Evolutionary conservation across 805 yeast genomes (phyloP), one percentile per base, ranked within the genome.

Genomic region (Scheffersomyces spartinae): DNA sequence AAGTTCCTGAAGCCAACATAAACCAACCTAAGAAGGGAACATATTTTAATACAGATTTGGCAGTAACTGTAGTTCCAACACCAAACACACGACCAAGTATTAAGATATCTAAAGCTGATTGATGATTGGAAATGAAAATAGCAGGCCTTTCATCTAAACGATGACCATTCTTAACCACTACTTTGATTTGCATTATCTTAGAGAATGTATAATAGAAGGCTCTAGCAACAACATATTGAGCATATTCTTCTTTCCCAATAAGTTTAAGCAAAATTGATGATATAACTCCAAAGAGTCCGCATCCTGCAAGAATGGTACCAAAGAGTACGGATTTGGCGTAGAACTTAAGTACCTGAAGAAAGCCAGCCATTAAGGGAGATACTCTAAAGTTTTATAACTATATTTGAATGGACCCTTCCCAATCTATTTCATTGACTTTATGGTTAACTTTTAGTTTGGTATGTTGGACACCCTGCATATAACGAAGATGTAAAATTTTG

Each of bases 11-110:
- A 13, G 84, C 66, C 14, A 72, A 44, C 98, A 91, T 86, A 57
- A 86, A 91, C 97, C 96, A 88, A 9, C 99, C 99, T 39, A 91
- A 62, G 41, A 91, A 68, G 10, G 99, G 99, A 26, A 84, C 61
- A 46, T 71, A 83, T 42, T 81, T 74, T 42, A 91, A 65, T 4
- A 82, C 77, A 48, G 72, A 74, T 54, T 91, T 91, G 18, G 96
- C 91, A 1, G 97, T 91, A 23, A 91, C 95, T 6, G 86, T 75
- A 59, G 86, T 84, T 26, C 82, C 83, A 25, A 74, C 72, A 26
- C 94, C 95, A 63, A 91, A 91, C 21, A 83, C 52, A 37, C 69
- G 71, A 15, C 95, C 97, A 36, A 91, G 61, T 31, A 86, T 54
- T 26, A 80, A 62, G 30, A 91, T 72, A 48, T 91, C 98, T 36